Base-by-base conservation (phyloP, 2,329 filamentous ascomycete species). In the Cercospora sp. region DNA sequence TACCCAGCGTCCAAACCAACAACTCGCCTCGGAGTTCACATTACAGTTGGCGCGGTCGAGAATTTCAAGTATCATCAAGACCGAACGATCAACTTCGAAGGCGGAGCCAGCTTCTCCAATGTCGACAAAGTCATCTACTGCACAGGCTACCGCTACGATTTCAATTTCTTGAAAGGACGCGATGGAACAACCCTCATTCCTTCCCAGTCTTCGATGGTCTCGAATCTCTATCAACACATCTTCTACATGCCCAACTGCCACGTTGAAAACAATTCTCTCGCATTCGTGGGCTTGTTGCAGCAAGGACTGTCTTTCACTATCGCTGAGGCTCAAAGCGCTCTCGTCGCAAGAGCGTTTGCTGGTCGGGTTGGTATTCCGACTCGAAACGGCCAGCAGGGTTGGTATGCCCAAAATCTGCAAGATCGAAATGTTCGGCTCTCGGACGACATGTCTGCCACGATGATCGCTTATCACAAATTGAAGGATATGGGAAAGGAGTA, bases 61-160 rank as follows among this genome's bases (percentile, higher is more conserved):
- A 43, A 34, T 6, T 67, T 64, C 37, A 61, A 70, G 16, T 12
- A 26, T 45, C 16, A 21, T 12, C 21, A 59, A 8, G 34, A 24
- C 34, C 37, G 58, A 13, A 34, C 55, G 9, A 61, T 69, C 9
- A 51, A 16, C 0, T 69, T 71, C 61, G 13, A 51, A 12, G 59
- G 60, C 24, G 67, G 65, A 10, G 26, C 13, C 2, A 34, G 9
- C 9, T 16, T 58, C 12, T 45, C 13, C 6, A 40, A 61, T n/a
- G 28, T 71, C 34, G 65, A 71, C 51, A 26, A 45, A 5, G 43
- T 71, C 55, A 61, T 71, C 37, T 60, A 40, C 49, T 71, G 69
- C 65, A 71, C 69, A 8, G 67, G 69, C 40, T 71, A 69, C 58
- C 10, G 12, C 6, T 71, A 63, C 67, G 43, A 68, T 32, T 66